Base-by-base conservation (phyloP, 139 green algal genomes). In the Tetradesmus lagerheimii region DNA sequence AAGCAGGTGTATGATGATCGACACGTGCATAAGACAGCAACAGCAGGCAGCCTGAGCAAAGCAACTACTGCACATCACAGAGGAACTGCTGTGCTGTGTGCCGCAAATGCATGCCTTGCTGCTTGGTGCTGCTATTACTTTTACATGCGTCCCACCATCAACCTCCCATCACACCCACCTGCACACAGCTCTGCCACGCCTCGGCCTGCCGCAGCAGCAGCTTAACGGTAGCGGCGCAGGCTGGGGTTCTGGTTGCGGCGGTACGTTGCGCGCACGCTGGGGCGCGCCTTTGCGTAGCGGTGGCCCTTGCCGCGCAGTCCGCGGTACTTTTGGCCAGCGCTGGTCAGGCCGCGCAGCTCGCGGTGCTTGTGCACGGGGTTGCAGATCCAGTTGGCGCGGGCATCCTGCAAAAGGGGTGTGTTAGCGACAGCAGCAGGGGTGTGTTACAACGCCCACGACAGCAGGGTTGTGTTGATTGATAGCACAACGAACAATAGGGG, bases 381-480 rank as follows among this genome's bases (percentile, higher is more conserved):
- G 94, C 91, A 96, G 89, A 99, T 98, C 98, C 98, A 99, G 97
- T 99, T 99, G 95, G 99, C 97, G 92, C 97, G 96, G n/a, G 98
- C 91, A 88, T 99, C 98, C 94, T 98, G 93, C 81, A 53, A 9
- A 29, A 15, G 47, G 12, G 47, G 47, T n/a, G n/a, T n/a, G n/a
- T 14, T 14, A 62, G 47, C 47, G n/a, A 50, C 43, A 62, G 12
- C 47, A 62, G 47, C 47, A 62, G 12, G 8, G 43, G 43, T 50
- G 43, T 8, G n/a, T n/a, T n/a, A n/a, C n/a, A n/a, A n/a, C n/a
- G n/a, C n/a, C n/a, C n/a, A n/a, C n/a, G n/a, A n/a, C n/a, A n/a
- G n/a, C n/a, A n/a, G n/a, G n/a, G n/a, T n/a, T n/a, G n/a, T n/a
- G n/a, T n/a, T n/a, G n/a, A n/a, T n/a, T n/a, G n/a, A n/a, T n/a